Evolutionary conservation across 2,329 filamentous ascomycete species (phyloP).

Genomic region (Zymoseptoria passerinii): DNA sequence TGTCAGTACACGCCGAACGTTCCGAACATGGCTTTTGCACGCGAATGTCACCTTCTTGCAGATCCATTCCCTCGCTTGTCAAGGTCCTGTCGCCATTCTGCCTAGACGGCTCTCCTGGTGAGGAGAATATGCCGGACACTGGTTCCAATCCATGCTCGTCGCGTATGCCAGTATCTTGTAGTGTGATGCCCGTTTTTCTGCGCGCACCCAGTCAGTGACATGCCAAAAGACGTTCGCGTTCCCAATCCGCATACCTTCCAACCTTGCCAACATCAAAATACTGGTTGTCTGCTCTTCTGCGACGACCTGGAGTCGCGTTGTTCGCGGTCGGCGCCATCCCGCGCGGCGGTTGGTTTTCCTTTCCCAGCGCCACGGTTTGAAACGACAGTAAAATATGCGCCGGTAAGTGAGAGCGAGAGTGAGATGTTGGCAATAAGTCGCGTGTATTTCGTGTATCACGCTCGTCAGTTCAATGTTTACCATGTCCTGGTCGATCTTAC

Average conservation of each 20-base stretch:
- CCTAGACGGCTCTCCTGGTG: constrained; percentile 50
- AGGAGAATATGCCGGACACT: constrained; percentile 80
- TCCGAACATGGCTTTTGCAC: neutral
- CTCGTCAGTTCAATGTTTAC: constrained; percentile 4
- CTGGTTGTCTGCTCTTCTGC: constrained; percentile 25
- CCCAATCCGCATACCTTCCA: constrained; percentile 21
- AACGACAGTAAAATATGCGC: constrained; percentile 3
- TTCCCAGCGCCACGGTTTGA: constrained; percentile 21
- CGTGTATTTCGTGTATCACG: neutral
- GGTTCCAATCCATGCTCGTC: constrained; percentile 91
- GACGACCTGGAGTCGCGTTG: constrained; percentile 22
- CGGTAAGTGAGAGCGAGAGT: neutral
- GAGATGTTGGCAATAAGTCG: constrained; percentile 1
- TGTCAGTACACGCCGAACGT: constrained; percentile 9
- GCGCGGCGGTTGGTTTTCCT: constrained; percentile 23
- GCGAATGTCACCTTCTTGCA: constrained; percentile 49
- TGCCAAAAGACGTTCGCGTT: neutral
- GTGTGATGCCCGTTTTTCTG: constrained; percentile 81
- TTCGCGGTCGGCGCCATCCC: constrained; percentile 21
- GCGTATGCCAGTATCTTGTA: constrained; percentile 69
- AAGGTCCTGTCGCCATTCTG: constrained; percentile 16
- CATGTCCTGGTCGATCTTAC: neutral
- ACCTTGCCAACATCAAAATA: constrained; percentile 31
- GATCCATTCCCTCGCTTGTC: constrained; percentile 41
- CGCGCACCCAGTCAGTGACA: constrained; percentile 11